Conservation (phyloP, 2,329 filamentous ascomycete genomes). For the Epichloe brachyelytri region DNA sequence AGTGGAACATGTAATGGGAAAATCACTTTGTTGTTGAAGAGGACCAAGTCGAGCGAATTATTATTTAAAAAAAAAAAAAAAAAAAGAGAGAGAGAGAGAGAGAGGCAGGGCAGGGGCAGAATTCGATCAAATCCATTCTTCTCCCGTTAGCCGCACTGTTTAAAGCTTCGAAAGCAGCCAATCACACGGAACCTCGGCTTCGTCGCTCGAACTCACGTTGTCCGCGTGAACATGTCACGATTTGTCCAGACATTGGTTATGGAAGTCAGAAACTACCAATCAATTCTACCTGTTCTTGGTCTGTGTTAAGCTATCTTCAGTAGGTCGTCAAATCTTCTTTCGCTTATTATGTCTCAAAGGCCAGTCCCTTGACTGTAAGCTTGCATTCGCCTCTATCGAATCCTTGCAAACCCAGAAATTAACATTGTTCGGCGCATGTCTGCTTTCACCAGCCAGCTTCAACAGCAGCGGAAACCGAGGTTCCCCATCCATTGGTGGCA, state of each 20-base stretch:
- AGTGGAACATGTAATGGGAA: slow-evolving; percentile 26
- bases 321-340: background rate
- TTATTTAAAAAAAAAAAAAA: background rate
- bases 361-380: background rate
- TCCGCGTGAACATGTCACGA: background rate
- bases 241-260: background rate
- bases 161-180: too few relatives aligned
- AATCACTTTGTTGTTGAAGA: background rate
- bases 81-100: too few relatives aligned
- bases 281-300: background rate
- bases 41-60: too few relatives aligned
- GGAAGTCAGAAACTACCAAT: background rate
- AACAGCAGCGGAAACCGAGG: background rate
- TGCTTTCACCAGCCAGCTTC: background rate
- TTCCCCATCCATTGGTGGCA: background rate
- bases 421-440: background rate
- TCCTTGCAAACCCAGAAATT: background rate
- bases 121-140: background rate
- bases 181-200: too few relatives aligned
- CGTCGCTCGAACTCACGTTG: background rate
- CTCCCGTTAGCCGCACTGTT: too few relatives aligned
- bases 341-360: background rate
- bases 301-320: background rate
- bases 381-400: background rate
- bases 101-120: background rate